Evolutionary conservation across 2,329 filamentous ascomycete genomes (phyloP), one percentile per base, ranked within the genome.

Genomic region (Nothophaeocryptopus gaeumannii): DNA sequence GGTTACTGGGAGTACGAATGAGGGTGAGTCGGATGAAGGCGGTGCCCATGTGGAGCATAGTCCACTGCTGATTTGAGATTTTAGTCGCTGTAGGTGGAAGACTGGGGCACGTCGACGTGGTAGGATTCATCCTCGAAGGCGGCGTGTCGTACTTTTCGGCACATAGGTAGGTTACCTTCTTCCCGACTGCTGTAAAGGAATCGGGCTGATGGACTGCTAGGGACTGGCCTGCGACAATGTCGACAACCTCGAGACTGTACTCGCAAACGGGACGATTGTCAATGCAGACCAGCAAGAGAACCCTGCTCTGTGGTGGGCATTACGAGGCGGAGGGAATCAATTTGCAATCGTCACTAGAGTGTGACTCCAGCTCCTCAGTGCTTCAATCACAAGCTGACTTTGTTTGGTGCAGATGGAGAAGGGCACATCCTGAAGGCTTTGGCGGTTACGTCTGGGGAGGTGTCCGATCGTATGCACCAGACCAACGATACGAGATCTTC

Each of bases 251-350:
- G 43, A 58, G 83, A 67, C 82, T 35, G 78, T 82, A 4, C 68
- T 81, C 2, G 73, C 76, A 13, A 72, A 76, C 52, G 74, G 77
- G 8, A 64, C 67, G 5, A 70, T 81, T 39, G 65, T 77, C 39
- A 72, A 71, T 8, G 78, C 73, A 3, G 75, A 71, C 16, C 57
- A 59, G 5, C 59, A 60, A 1, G 62, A 64, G 5, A 63, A 81
- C 51, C 55, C 72, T 0, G 78, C 81, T 45, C 67, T 83, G 9
- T 81, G 70, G 63, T 68, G 68, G 51, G 77, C 74, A 1, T 70
- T 82, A 5, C 76, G 76, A 49, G 80, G 79, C 9, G 56, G 54
- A 13, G 78, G 75, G 12, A 80, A 75, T 64, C 80, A 79, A 61
- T 59, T 53, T 34, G 56, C 50, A 16, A 60, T 58, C 20, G 61